Conservation (phyloP, 2,329 filamentous ascomycete genomes). For the Chrysoporthe cubensis region DNA sequence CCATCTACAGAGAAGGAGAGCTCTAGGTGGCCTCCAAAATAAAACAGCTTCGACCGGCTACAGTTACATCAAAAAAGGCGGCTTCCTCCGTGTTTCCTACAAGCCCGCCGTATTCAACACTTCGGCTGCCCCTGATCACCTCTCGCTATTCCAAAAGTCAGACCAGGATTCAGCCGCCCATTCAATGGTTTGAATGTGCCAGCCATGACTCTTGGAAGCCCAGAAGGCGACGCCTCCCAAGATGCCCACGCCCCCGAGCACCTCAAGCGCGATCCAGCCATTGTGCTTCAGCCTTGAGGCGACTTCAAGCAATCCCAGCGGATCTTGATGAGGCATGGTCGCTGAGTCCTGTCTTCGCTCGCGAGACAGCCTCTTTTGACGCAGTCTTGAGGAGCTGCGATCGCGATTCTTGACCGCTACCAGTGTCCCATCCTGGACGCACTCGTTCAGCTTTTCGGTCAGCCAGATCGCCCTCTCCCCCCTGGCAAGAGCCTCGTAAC, state of each 20-base stretch:
- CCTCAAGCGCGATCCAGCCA: slow-evolving; percentile 71
- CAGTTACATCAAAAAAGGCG: slow-evolving; percentile 1
- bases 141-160: slow-evolving; percentile 35
- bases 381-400: slow-evolving; percentile 18
- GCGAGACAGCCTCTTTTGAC: slow-evolving; percentile 14
- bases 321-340: slow-evolving; percentile 63
- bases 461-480: slow-evolving; percentile 72
- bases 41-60: not conserved
- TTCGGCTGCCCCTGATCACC: slow-evolving; percentile 17
- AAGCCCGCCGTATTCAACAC: not conserved
- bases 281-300: slow-evolving; percentile 66
- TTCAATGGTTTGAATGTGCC: slow-evolving; percentile 34
- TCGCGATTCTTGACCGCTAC: slow-evolving; percentile 46
- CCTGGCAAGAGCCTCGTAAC: slow-evolving; percentile 66
- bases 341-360: slow-evolving; percentile 17
- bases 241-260: slow-evolving; percentile 74
- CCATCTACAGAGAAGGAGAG: slow-evolving; percentile 3
- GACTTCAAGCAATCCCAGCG: slow-evolving; percentile 75
- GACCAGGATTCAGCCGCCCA: slow-evolving; percentile 38
- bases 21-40: not conserved
- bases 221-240: slow-evolving; percentile 73
- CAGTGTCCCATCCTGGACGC: slow-evolving; percentile 66
- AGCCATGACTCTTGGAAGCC: slow-evolving; percentile 43
- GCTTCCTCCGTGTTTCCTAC: not conserved
- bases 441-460: slow-evolving; percentile 67